Conservation (phyloP, 2,329 filamentous ascomycete genomes). For the Beauveria sp. region DNA sequence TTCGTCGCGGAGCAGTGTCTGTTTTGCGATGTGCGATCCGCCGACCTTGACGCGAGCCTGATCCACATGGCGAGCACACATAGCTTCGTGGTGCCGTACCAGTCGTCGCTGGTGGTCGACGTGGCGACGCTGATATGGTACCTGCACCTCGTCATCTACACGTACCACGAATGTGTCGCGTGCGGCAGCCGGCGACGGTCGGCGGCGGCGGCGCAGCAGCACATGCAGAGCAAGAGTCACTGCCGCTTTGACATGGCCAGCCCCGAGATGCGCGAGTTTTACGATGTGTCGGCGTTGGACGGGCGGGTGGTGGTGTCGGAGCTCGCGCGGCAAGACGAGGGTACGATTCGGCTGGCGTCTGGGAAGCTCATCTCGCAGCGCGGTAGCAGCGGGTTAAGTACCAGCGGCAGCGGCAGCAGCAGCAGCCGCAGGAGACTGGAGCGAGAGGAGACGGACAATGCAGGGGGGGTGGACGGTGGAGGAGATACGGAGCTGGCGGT, state of each 20-base stretch:
- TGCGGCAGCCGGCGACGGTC: slow-evolving; percentile 36
- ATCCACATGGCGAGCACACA: slow-evolving; percentile 40
- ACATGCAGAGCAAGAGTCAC: slow-evolving; percentile 39
- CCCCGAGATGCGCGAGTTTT: slow-evolving; percentile 27
- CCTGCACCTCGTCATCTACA: slow-evolving; percentile 37
- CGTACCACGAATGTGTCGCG: slow-evolving; percentile 39
- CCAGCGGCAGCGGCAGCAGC: background rate
- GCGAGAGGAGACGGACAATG: background rate
- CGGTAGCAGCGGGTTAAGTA: background rate
- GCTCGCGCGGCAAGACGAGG: background rate
- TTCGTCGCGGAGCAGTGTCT: slow-evolving; percentile 28
- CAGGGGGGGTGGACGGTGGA: background rate
- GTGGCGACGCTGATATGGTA: slow-evolving; percentile 37
- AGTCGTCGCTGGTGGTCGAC: slow-evolving; percentile 32
- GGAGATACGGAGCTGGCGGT: background rate
- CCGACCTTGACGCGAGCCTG: slow-evolving; percentile 27
- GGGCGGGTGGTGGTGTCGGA: background rate
- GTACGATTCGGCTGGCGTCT: background rate
- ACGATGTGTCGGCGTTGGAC: slow-evolving; percentile 20
- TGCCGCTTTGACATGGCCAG: slow-evolving; percentile 30
- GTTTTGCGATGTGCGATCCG: slow-evolving; percentile 28
- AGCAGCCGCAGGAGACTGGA: background rate
- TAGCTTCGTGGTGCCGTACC: slow-evolving; percentile 35
- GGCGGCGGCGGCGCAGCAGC: slow-evolving; percentile 36
- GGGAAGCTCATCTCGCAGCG: slow-evolving; percentile 7